Evolutionary conservation across 129 eudicot genomes (phyloP).

Genomic region (Rutidosis leptorrhynchoides): DNA sequence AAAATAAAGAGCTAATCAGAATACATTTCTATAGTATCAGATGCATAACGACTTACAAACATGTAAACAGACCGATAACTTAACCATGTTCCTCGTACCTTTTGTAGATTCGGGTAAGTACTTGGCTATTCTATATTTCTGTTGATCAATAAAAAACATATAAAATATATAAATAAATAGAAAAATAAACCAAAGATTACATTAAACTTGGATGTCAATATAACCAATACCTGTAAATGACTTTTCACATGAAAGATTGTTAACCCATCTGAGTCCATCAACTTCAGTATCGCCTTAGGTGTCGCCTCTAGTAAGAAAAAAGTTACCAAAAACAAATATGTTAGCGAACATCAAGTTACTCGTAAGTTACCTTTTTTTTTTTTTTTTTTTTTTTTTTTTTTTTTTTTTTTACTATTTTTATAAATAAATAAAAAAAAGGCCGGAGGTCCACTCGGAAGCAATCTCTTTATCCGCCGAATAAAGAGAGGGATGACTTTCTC

Average conservation of each 20-base stretch:
- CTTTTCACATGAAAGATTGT: conserved; percentile 95
- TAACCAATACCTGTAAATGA: conserved; percentile 71
- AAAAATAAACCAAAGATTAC: background rate
- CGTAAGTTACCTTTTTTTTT: too few relatives aligned
- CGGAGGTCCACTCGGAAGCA: too few relatives aligned
- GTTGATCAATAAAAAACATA: conserved; percentile 17
- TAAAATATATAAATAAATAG: background rate
- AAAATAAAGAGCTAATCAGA: background rate
- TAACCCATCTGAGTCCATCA: conserved; percentile 85
- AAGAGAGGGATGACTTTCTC: too few relatives aligned
- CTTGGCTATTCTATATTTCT: conserved; percentile 87
- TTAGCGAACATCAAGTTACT: background rate
- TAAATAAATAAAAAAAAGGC: too few relatives aligned
- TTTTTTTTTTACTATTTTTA: too few relatives aligned
- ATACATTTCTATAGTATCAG: background rate
- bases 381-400: too few relatives aligned
- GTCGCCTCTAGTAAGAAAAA: conserved; percentile 64
- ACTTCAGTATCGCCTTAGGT: conserved; percentile 79
- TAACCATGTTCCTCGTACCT: conserved; percentile 46
- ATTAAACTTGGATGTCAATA: background rate
- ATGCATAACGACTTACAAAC: background rate
- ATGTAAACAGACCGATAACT: background rate
- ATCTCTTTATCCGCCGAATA: too few relatives aligned
- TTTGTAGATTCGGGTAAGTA: conserved; percentile 65
- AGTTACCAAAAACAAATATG: background rate